Evolutionary conservation across 176 grass and related monocot species (phyloP).

Genomic region (Lolium perenne): DNA sequence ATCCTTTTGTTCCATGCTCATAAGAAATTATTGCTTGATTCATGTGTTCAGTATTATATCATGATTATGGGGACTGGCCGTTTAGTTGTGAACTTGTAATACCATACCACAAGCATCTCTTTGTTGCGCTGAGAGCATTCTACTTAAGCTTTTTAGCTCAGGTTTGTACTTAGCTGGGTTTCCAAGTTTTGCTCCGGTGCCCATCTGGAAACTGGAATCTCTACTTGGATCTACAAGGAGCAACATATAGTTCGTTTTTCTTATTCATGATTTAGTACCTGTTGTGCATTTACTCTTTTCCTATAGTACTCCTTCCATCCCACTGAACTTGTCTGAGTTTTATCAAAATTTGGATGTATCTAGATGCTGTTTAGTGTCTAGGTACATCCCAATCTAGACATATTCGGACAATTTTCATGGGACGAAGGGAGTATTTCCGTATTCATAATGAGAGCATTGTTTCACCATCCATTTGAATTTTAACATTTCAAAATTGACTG

Average conservation of each 20-base stretch:
- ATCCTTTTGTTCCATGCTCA: neutral
- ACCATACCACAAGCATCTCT: neutral
- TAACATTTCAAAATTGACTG: neutral
- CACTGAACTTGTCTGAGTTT: too few relatives aligned
- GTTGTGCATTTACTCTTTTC: neutral
- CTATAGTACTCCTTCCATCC: too few relatives aligned
- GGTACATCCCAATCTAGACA: too few relatives aligned
- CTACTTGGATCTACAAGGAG: neutral
- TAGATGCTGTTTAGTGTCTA: too few relatives aligned
- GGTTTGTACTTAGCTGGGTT: neutral
- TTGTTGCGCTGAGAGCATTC: neutral
- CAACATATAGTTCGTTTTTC: neutral
- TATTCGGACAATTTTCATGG: too few relatives aligned
- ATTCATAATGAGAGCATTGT: neutral
- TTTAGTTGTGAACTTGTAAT: neutral
- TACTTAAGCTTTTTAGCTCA: neutral
- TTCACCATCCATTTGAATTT: neutral
- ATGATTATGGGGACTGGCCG: neutral
- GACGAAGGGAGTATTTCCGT: too few relatives aligned
- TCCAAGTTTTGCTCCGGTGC: neutral
- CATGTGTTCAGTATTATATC: neutral
- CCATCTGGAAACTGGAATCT: constrained; percentile 21
- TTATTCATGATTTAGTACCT: neutral
- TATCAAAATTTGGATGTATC: too few relatives aligned
- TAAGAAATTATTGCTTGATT: constrained; percentile 6